Base-by-base conservation (phyloP, 108 stramenopile genomes). In the Pseudonitzschia multiseries region DNA sequence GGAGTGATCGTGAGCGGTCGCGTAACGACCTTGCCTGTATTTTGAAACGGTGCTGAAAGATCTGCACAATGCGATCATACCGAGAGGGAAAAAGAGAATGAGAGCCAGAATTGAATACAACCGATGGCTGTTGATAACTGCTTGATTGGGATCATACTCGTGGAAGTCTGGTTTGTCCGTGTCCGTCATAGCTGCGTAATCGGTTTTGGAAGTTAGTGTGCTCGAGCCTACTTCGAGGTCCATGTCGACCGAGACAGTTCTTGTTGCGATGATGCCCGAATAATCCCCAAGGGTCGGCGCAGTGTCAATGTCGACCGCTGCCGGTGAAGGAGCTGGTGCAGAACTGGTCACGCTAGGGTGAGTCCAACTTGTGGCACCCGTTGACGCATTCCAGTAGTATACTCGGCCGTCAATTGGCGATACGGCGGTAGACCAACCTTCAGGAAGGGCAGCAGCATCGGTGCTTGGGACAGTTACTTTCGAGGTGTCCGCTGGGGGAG, bases 351-450 rank as follows among this genome's bases (percentile, higher is more conserved):
- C 12, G 36, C 20, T 62, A 14, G 87, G 87, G 21, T 73, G 76
- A 13, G 60, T 71, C 88, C 88, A 89, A 17, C 68, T 76, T 17
- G 66, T 70, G 41, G 82, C 72, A 43, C 77, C 79, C 27, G 83
- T 83, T 29, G 63, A 65, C 46, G 82, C 54, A 48, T 81, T 70
- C 61, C 76, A 88, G 51, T 84, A 88, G 77, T 86, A 88, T 6
- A 29, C 52, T 70, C 72, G 80, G 57, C 83, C 85, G 43, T 75
- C 68, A 20, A 29, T 73, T 21, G 83, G 77, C 70, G 86, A 85
- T 31, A 70, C 74, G 32, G 85, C 76, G 1, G 66, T 75, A 5
- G 53, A 61, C 79, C 79, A 80, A 14, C 74, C 69, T 22, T 33
- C 21, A n/a, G 79, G 79, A 33, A 80, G 70, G 22, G 61, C 15